Evolutionary conservation across 495 filamentous ascomycete species (phyloP).

Genomic region (Copromyces sp.): DNA sequence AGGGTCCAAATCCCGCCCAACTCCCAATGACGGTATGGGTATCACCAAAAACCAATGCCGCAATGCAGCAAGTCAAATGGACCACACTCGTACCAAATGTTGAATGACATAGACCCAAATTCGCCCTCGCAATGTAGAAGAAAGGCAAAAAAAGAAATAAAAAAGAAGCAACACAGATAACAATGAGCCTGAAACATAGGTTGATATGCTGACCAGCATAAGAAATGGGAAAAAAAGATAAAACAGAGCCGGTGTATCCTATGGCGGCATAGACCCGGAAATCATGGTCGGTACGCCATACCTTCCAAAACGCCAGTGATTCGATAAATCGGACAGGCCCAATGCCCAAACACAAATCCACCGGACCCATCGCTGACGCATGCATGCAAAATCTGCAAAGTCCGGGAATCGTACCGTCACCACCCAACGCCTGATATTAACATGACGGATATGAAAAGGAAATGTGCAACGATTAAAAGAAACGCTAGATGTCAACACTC

Average conservation of each 20-base stretch:
- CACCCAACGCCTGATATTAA: slow-evolving; percentile 7
- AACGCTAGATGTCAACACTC: not conserved
- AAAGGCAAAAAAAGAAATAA: slow-evolving; percentile 1
- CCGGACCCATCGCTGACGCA: not conserved
- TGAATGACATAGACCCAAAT: slow-evolving; percentile 11
- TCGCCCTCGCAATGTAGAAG: not conserved
- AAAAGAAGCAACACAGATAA: slow-evolving; percentile 1
- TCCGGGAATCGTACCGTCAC: slow-evolving; percentile 3
- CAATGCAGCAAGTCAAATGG: slow-evolving; percentile 14
- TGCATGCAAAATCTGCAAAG: not conserved
- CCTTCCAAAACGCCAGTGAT: slow-evolving; percentile 3
- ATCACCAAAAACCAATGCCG: slow-evolving; percentile 10
- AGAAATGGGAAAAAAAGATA: not conserved
- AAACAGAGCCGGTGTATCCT: not conserved
- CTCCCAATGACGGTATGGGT: slow-evolving; percentile 11
- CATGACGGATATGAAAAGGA: not conserved
- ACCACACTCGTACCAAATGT: slow-evolving; percentile 14
- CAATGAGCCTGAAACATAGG: not conserved
- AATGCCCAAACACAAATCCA: not conserved
- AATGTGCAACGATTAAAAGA: not conserved
- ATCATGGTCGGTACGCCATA: not conserved
- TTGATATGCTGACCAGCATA: not conserved
- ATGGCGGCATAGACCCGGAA: not conserved
- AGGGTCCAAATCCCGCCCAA: slow-evolving; percentile 4
- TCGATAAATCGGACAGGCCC: not conserved